A percentile compares a stretch with the other conserved stretches of the same genome.
Conservation (phyloP, 352 stramenopile species). For the Phytophthora tentaculata region DNA sequence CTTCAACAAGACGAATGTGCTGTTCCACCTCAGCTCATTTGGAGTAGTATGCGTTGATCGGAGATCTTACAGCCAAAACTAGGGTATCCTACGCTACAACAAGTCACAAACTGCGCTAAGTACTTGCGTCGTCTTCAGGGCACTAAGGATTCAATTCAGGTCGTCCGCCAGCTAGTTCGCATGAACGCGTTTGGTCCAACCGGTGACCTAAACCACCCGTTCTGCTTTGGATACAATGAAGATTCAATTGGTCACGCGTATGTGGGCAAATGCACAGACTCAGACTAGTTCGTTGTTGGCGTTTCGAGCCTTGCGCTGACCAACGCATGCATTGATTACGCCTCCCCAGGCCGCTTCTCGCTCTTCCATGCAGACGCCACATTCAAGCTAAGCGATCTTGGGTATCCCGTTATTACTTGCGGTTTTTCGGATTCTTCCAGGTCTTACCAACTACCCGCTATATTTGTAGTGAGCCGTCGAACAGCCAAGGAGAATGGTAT, state of each 20-base stretch:
- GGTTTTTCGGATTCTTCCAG: constrained; percentile 15
- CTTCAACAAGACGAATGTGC: constrained; percentile 19
- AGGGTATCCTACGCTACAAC: constrained; percentile 2
- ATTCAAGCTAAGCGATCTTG: constrained; percentile 10
- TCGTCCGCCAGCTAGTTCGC: background rate
- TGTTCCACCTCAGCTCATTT: constrained; percentile 14
- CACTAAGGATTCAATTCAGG: constrained; percentile 8
- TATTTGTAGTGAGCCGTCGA: constrained; percentile 18
- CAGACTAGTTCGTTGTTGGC: constrained; percentile 6
- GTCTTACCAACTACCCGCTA: constrained; percentile 13
- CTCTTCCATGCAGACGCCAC: constrained; percentile 14
- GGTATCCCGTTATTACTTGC: constrained; percentile 18
- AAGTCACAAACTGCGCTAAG: constrained; percentile 19
- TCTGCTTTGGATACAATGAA: constrained; percentile 6
- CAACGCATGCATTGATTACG: constrained; percentile 1
- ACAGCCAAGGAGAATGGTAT: constrained; percentile 19
- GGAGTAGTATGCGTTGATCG: constrained; percentile 4
- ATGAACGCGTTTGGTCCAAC: constrained; percentile 1
- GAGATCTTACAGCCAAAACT: constrained; percentile 3
- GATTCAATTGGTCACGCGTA: background rate
- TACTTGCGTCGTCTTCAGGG: constrained; percentile 10
- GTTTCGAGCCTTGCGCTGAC: constrained; percentile 5
- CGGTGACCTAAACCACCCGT: background rate
- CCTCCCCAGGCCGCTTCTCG: background rate
- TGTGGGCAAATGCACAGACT: constrained; percentile 8